Evolutionary conservation across 1,139 yeast genomes (phyloP).

Genomic region (Hyphopichia khmerensis): DNA sequence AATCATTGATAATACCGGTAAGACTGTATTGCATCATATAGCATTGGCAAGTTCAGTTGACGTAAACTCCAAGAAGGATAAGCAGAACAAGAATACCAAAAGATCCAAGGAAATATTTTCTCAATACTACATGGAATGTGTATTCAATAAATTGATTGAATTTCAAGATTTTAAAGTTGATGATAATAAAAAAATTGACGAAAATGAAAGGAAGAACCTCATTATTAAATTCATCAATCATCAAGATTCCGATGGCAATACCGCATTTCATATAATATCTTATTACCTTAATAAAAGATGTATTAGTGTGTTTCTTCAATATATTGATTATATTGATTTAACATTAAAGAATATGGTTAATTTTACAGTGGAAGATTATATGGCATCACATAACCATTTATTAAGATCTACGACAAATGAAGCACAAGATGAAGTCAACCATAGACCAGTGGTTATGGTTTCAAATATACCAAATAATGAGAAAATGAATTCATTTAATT

Average conservation of each 20-base stretch:
- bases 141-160: conserved; percentile 57
- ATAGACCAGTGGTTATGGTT: conserved; percentile 3
- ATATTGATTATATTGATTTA: conserved; percentile 68
- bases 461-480: neutral
- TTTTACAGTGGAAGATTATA: conserved; percentile 72
- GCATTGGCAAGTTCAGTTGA: conserved; percentile 44
- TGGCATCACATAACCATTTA: conserved; percentile 37
- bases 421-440: neutral
- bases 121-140: conserved; percentile 74
- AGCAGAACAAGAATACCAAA: conserved; percentile 7
- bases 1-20: conserved; percentile 64
- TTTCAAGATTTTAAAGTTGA: conserved; percentile 20
- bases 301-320: conserved; percentile 67
- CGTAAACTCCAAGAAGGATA: conserved; percentile 10
- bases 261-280: conserved; percentile 84
- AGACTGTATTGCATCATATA: conserved; percentile 83
- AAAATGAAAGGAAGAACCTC: conserved; percentile 20
- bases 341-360: conserved; percentile 66
- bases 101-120: conserved; percentile 72
- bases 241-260: conserved; percentile 82
- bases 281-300: conserved; percentile 72
- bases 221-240: conserved; percentile 72
- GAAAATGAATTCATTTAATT: conserved; percentile 1
- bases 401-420: conserved; percentile 13
- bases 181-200: conserved; percentile 8